Conservation (phyloP, 306 rosid species). For the Pyrus betulifolia region DNA sequence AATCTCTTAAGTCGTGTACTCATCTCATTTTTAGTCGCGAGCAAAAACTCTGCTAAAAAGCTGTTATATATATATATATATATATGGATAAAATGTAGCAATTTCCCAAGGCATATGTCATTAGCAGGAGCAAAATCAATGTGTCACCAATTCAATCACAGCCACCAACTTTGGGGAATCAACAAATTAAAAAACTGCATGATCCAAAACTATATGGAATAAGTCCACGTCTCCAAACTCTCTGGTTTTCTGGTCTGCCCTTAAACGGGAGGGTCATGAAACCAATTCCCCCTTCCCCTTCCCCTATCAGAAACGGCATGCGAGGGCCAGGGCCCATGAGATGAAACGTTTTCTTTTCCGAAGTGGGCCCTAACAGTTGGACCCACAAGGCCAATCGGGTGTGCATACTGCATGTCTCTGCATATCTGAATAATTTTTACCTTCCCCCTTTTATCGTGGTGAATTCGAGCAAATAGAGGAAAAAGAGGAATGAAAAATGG, state of each 20-base stretch:
- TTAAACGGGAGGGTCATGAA: background rate
- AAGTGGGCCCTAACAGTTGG: background rate
- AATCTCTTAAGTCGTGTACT: too few relatives aligned
- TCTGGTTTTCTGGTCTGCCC: constrained; percentile 14
- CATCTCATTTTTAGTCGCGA: too few relatives aligned
- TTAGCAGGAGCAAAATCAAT: background rate
- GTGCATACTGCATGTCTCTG: background rate
- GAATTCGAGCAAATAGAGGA: background rate
- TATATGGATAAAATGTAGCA: background rate
- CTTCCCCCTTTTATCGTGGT: background rate
- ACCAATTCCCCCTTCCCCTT: background rate
- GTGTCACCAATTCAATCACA: background rate
- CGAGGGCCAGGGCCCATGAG: constrained; percentile 7
- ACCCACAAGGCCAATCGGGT: background rate
- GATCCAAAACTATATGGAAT: background rate
- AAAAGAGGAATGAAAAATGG: background rate
- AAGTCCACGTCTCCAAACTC: constrained; percentile 22
- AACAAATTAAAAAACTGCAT: background rate
- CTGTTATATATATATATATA: background rate
- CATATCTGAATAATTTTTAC: background rate
- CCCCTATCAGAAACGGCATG: constrained; percentile 19
- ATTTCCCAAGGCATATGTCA: constrained; percentile 7
- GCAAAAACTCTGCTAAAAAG: too few relatives aligned
- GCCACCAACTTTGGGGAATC: background rate
- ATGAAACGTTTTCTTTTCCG: background rate